These are phyloP conservation scores for Penicillium psychrofluorescens DNA, from an alignment of 495 filamentous ascomycete species.

Conservation along the genomic window DNA sequence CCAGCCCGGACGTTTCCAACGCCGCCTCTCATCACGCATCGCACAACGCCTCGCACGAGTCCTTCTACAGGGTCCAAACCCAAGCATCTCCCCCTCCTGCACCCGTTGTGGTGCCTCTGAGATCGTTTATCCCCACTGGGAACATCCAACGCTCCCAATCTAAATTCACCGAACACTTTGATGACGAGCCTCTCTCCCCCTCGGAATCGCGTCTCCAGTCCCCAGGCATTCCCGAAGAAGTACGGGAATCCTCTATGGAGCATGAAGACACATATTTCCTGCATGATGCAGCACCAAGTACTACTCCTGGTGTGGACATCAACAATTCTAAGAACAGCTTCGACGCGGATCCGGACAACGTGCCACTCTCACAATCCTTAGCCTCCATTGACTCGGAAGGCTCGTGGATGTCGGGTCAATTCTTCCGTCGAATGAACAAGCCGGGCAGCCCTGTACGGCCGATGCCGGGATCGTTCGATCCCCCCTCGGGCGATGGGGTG, in stretches of 20 bases:
- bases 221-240: constrained; percentile 33
- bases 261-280: constrained; percentile 14
- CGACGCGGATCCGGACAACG: constrained; percentile 26
- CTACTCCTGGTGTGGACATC: constrained; percentile 16
- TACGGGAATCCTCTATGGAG: constrained; percentile 17
- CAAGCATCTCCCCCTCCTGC: constrained; percentile 27
- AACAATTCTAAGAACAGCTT: constrained; percentile 24
- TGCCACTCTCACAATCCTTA: constrained; percentile 61
- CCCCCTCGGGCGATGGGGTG: constrained; percentile 5
- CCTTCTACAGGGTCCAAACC: constrained; percentile 47
- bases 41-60: constrained; percentile 64
- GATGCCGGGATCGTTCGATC: constrained; percentile 37
- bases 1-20: constrained; percentile 63
- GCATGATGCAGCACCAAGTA: constrained; percentile 15
- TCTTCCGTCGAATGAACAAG: constrained; percentile 43
- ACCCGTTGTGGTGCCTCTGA: constrained; percentile 22
- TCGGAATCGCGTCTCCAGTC: constrained; percentile 76
- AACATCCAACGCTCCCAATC: constrained; percentile 72
- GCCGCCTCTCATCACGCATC: too few relatives aligned
- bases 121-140: constrained; percentile 40
- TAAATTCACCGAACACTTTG: constrained; percentile 89
- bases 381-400: constrained; percentile 87
- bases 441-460: constrained; percentile 35
- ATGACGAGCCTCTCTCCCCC: constrained; percentile 74
- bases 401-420: constrained; percentile 81